Evolutionary conservation across 805 yeast species (phyloP).

Genomic region (Candida nemodendra): DNA sequence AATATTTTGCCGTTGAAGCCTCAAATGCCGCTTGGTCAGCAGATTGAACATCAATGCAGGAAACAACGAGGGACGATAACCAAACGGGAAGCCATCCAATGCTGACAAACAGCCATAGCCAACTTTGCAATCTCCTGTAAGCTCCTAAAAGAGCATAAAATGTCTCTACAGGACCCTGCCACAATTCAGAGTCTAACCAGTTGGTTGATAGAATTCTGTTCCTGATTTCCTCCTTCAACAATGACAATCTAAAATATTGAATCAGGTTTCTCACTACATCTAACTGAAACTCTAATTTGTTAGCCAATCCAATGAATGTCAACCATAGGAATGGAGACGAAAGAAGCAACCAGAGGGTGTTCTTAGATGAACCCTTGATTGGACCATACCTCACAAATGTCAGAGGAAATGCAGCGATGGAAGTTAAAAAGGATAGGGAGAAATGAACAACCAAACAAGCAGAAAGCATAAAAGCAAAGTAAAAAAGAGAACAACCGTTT

Average conservation of each 20-base stretch:
- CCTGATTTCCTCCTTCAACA: slow-evolving; percentile 20
- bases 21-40: no score
- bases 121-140: slow-evolving; percentile 68
- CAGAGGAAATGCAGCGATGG: slow-evolving; percentile 72
- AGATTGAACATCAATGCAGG: slow-evolving; percentile 22
- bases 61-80: slow-evolving; percentile 39
- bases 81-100: slow-evolving; percentile 85
- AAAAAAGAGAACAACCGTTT: slow-evolving; percentile 41
- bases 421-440: slow-evolving; percentile 71
- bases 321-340: slow-evolving; percentile 34
- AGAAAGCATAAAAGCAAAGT: slow-evolving; percentile 65
- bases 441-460: slow-evolving; percentile 81
- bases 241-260: slow-evolving; percentile 26
- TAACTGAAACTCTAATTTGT: slow-evolving; percentile 24
- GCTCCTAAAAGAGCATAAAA: slow-evolving; percentile 56
- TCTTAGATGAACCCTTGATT: slow-evolving; percentile 12
- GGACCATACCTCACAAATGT: slow-evolving; percentile 51
- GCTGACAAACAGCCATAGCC: slow-evolving; percentile 80
- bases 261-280: slow-evolving; percentile 30
- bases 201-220: slow-evolving; percentile 15
- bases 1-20: no score
- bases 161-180: slow-evolving; percentile 39
- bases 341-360: slow-evolving; percentile 24
- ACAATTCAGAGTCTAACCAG: slow-evolving; percentile 9
- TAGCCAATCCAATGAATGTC: slow-evolving; percentile 26